Evolutionary conservation across 73 alveolate genomes (phyloP).

Genomic region (Breviolum minutum): DNA sequence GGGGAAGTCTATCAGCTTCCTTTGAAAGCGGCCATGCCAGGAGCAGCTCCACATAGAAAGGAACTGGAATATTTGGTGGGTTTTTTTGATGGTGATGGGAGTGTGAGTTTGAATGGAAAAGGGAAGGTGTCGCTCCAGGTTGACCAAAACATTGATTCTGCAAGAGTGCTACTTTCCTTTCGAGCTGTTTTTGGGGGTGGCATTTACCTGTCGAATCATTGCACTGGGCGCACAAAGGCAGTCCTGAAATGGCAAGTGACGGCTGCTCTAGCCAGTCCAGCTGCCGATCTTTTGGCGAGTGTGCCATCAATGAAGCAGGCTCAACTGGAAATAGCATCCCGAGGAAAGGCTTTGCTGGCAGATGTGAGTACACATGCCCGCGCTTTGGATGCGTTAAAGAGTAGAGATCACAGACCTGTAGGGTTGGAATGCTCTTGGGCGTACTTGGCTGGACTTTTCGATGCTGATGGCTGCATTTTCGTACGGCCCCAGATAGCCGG

Average conservation of each 20-base stretch:
- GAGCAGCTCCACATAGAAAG: background rate
- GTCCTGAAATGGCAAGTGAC: background rate
- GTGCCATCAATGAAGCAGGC: constrained; percentile 27
- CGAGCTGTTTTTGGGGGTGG: background rate
- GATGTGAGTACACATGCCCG: background rate
- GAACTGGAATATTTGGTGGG: constrained; percentile 51
- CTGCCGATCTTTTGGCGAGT: background rate
- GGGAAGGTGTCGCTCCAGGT: background rate
- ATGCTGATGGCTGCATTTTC: background rate
- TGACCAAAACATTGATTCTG: background rate
- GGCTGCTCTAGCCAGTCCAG: background rate
- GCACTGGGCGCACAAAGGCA: background rate
- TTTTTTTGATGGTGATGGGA: constrained; percentile 43
- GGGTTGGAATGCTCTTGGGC: background rate
- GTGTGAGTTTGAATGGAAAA: background rate
- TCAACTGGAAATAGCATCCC: background rate
- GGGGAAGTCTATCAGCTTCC: constrained; percentile 6
- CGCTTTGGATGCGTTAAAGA: background rate
- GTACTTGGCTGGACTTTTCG: constrained; percentile 15
- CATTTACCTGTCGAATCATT: background rate
- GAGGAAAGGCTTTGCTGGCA: background rate
- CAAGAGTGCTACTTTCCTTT: background rate
- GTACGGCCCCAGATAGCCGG: background rate
- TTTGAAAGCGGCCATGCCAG: background rate
- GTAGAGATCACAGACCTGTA: background rate